Evolutionary conservation across 225 moss, liverwort and hornwort species (phyloP).

Genomic region (Pleurozium schreberi): DNA sequence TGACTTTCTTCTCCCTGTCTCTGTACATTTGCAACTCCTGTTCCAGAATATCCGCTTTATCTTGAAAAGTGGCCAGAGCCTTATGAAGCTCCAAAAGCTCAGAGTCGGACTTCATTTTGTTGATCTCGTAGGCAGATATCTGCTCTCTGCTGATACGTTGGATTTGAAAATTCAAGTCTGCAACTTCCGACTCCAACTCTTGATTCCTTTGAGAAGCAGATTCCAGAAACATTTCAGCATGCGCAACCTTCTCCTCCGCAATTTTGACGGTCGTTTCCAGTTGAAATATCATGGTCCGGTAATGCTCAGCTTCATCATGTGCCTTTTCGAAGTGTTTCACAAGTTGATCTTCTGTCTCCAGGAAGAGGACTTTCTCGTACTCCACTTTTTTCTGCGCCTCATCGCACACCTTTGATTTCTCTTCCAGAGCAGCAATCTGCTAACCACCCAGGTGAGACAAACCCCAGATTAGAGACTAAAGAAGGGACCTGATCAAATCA

Average conservation of each 20-base stretch:
- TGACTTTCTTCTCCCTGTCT: conserved; percentile 11
- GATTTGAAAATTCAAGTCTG: conserved; percentile 1
- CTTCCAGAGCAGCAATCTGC: conserved; percentile 33
- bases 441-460: conserved; percentile 2
- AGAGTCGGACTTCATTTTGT: background rate
- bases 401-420: conserved; percentile 25
- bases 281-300: conserved; percentile 19
- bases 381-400: conserved; percentile 43
- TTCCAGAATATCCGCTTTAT: conserved; percentile 11
- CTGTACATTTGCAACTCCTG: conserved; percentile 22
- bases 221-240: conserved; percentile 22
- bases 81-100: conserved; percentile 12
- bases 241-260: conserved; percentile 20
- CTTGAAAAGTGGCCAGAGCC: background rate
- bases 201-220: conserved; percentile 7
- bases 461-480: background rate
- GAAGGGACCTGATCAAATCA: background rate
- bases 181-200: conserved; percentile 20
- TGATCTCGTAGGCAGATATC: background rate
- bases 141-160: background rate
- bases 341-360: conserved; percentile 41
- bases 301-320: conserved; percentile 24
- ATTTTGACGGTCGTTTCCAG: conserved; percentile 17
- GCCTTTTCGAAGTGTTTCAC: conserved; percentile 32
- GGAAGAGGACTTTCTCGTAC: conserved; percentile 36